Evolutionary conservation across 139 green algal genomes (phyloP).

Genomic region (Micractinium conductrix): DNA sequence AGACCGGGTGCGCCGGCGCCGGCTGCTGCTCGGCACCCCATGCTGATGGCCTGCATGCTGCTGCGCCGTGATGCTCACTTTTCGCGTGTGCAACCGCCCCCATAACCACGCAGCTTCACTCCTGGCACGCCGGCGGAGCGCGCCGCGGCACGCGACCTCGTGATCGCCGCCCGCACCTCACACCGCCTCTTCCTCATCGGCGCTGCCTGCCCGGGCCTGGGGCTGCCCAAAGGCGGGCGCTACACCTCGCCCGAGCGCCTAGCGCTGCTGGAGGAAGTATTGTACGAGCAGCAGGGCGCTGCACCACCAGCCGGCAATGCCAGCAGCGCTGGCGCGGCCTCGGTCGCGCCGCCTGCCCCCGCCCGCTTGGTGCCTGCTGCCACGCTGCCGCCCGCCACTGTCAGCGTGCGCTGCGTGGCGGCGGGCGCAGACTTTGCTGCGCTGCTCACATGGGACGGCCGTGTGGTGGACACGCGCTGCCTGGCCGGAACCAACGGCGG

Average conservation of each 20-base stretch:
- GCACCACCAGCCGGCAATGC: background rate
- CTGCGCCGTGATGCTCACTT: background rate
- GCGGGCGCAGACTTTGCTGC: conserved; percentile 5
- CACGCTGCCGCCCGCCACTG: background rate
- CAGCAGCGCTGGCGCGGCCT: no score
- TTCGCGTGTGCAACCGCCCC: background rate
- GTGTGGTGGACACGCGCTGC: conserved; percentile 28
- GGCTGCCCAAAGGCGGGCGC: background rate
- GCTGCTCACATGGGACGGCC: conserved; percentile 12
- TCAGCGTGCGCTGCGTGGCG: background rate
- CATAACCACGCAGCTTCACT: background rate
- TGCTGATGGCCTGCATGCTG: background rate
- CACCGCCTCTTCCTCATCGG: background rate
- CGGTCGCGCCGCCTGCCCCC: background rate
- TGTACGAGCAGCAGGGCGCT: background rate
- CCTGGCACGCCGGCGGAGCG: background rate
- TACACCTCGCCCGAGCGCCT: conserved; percentile 13
- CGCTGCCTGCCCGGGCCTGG: background rate
- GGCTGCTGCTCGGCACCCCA: no score
- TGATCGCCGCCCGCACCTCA: conserved; percentile 1
- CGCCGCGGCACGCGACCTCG: background rate
- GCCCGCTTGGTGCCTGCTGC: background rate
- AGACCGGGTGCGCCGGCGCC: background rate
- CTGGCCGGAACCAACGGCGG: background rate
- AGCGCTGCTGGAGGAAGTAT: background rate